Evolutionary conservation across 306 rosid genomes (phyloP).

Genomic region (Pterocarpus santalinus): DNA sequence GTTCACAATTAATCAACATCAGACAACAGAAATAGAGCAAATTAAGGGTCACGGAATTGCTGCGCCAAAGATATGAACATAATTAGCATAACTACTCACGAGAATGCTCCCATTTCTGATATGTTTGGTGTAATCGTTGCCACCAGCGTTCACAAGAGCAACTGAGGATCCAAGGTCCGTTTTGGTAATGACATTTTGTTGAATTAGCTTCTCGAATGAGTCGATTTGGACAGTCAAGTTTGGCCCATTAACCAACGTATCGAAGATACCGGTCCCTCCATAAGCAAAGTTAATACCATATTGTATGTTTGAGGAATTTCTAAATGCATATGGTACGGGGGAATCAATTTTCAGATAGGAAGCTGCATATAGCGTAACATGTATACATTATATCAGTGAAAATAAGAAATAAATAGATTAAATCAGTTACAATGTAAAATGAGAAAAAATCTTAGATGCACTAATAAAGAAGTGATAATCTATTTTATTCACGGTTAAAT

Average conservation of each 20-base stretch:
- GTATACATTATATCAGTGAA: too few relatives aligned
- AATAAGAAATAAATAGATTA: too few relatives aligned
- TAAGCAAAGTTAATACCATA: conserved; percentile 50
- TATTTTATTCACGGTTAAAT: too few relatives aligned
- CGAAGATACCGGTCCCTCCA: conserved; percentile 51
- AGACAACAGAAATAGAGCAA: too few relatives aligned
- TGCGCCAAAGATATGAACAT: too few relatives aligned
- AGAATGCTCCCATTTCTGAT: background rate
- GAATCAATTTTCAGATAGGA: conserved; percentile 44
- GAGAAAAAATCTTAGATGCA: too few relatives aligned
- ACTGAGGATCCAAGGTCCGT: conserved; percentile 53
- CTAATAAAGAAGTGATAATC: too few relatives aligned
- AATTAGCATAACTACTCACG: conserved; percentile 32
- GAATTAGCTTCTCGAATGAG: conserved; percentile 47
- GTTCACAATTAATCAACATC: too few relatives aligned
- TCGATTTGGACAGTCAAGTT: conserved; percentile 49
- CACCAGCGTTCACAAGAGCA: conserved; percentile 45
- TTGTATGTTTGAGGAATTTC: conserved; percentile 13
- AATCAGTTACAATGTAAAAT: too few relatives aligned
- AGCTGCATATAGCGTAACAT: conserved; percentile 39
- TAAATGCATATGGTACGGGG: conserved; percentile 36
- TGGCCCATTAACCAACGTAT: conserved; percentile 51
- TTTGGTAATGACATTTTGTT: conserved; percentile 55
- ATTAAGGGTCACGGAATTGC: too few relatives aligned
- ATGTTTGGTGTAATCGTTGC: conserved; percentile 47